Evolutionary conservation across 345 rosid species (phyloP), one percentile per base, ranked within the genome.

Genomic region (Salix exigua): DNA sequence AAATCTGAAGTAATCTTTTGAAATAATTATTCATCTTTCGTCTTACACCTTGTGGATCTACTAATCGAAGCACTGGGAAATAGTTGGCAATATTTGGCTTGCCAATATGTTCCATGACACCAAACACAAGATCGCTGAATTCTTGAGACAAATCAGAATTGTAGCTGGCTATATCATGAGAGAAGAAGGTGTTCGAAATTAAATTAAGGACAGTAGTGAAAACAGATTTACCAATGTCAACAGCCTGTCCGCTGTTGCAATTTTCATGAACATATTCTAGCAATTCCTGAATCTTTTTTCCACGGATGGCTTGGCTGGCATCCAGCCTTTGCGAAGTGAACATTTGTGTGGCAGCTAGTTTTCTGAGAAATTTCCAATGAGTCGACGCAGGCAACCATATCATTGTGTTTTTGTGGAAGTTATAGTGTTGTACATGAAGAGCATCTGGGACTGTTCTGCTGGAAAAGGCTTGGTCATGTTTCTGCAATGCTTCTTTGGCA

Each of bases 21-120:
- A 78, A 50, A 31, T 48, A 38, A 8, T n/a, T 62, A 4, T 42
- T 73, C 77, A 74, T 19, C 18, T 77, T 66, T 35, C 80, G 76
- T 21, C 42, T 33, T 23, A 72, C 76, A 30, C 87, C 85, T 78
- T 89, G 88, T 4, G 80, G 85, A 26, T 88, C 94, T 73, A 90
- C 28, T 69, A 37, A 74, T 71, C 80, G 33, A 0, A 89, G 70
- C 16, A 83, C 2, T 3, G 91, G 92, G 53, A 87, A 90, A 71
- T 37, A 88, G 64, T 90, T 88, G 1, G 81, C 77, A 60, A 78
- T 7, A 31, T 88, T 87, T 6, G 85, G 87, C n/a, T n/a, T 83
- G 37, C 90, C 94, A 0, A 63, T 66, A 50, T 78, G 81, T n/a
- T 71, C 82, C 90, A 85, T 73, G 44, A 87, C 63, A 19, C 75